A percentile compares a stretch with the other conserved stretches of the same genome.
These are phyloP conservation scores for Daldinia childiae DNA, from an alignment of 495 filamentous ascomycete genomes.

Conservation along the genomic window DNA sequence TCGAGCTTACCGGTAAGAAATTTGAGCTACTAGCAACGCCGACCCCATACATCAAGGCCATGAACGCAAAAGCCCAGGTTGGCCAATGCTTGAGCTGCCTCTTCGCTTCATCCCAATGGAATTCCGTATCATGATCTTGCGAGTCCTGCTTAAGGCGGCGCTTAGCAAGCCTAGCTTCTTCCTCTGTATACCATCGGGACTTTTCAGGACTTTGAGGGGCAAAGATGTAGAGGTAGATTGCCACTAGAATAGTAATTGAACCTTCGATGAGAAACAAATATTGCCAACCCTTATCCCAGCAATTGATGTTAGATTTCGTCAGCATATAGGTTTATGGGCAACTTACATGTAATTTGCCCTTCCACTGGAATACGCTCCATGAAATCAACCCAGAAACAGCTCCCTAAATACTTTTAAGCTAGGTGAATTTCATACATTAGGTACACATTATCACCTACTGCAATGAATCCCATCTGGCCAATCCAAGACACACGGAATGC, in stretches of 20 bases:
- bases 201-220: conserved; percentile 22
- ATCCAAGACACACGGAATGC: conserved; percentile 30
- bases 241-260: not conserved
- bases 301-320: not conserved
- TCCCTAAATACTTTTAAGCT: not conserved
- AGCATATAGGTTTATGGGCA: not conserved
- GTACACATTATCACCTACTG: conserved; percentile 10
- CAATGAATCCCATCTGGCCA: conserved; percentile 35
- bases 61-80: conserved; percentile 41
- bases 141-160: conserved; percentile 21
- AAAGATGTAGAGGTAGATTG: conserved; percentile 16
- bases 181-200: conserved; percentile 29
- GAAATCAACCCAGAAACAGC: not conserved
- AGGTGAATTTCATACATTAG: not conserved
- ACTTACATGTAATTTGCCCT: not conserved
- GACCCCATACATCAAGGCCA: conserved; percentile 41
- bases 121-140: conserved; percentile 17
- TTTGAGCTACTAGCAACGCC: conserved; percentile 48
- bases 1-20: conserved; percentile 23
- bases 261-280: not conserved
- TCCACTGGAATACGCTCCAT: not conserved
- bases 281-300: not conserved
- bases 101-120: conserved; percentile 38
- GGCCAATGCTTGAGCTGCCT: conserved; percentile 43
- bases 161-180: conserved; percentile 26